Percentiles rank a stretch among this genome's conserved stretches.
phyloP scores from a whole-genome alignment of 768 basidiomycete genomes.

The Suillus decipiens region DNA sequence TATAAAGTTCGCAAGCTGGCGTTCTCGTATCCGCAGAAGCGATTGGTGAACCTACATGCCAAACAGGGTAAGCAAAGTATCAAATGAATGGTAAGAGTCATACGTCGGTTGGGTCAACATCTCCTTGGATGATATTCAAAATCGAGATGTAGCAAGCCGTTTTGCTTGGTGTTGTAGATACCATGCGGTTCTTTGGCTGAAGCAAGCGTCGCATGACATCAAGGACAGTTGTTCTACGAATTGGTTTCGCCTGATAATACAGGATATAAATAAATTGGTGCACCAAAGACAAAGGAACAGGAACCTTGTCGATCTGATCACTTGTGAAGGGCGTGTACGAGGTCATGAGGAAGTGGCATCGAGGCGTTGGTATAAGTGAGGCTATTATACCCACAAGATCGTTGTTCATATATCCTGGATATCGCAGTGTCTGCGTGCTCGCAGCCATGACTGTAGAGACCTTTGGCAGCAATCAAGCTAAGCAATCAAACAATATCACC shows the following conservation, averaged over 20 bases:
- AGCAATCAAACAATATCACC: neutral
- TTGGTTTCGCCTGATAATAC: conserved; percentile 80
- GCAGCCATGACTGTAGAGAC: conserved; percentile 98
- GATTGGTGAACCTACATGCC: conserved; percentile 88
- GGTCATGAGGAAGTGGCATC: conserved; percentile 98
- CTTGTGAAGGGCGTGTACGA: conserved; percentile 98
- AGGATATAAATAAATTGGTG: conserved; percentile 3
- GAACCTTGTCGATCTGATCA: conserved; percentile 93
- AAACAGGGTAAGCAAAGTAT: neutral
- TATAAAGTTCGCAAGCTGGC: conserved; percentile 96
- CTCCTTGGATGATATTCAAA: conserved; percentile 97
- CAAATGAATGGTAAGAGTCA: conserved; percentile 11
- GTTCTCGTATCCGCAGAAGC: conserved; percentile 91
- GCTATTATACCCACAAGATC: conserved; percentile 97
- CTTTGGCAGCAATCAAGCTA: conserved; percentile 39
- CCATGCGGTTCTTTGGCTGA: conserved; percentile 98
- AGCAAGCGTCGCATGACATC: conserved; percentile 98
- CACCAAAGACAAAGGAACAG: conserved; percentile 15
- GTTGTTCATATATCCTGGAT: conserved; percentile 99
- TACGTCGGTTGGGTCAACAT: conserved; percentile 97
- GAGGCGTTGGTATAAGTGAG: conserved; percentile 93
- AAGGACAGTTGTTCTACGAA: conserved; percentile 93
- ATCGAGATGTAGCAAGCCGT: conserved; percentile 97
- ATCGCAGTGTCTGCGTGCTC: conserved; percentile 94
- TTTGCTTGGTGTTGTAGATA: conserved; percentile 89